Evolutionary conservation across 306 rosid genomes (phyloP), one percentile per base, ranked within the genome.

Genomic region (Cajanus cajan): DNA sequence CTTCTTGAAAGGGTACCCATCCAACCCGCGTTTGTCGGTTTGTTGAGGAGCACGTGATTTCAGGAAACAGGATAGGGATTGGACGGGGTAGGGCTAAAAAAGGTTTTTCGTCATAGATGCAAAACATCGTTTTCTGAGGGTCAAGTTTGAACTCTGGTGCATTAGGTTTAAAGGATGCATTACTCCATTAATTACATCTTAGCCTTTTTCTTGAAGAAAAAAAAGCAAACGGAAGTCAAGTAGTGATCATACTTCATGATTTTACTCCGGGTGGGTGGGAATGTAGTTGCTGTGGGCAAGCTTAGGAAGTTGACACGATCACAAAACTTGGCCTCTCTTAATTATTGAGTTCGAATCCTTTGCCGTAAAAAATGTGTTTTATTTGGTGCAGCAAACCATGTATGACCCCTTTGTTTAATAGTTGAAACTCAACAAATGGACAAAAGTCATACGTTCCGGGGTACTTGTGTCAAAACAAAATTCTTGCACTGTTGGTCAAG

Each of bases 1-100:
- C n/a, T 64, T 64, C 74, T 10, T 16, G 44, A 59, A 65, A 66
- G 64, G 48, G 71, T 22, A 7, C 67, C 55, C 45, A 41, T 67
- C 34, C 1, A 71, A 70, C 69, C 54, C 39, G 24, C 41, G 59
- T 64, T 77, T 78, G 73, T 78, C 70, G 44, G 61, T 67, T 45
- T 78, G 58, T 18, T 47, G 54, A 65, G 72, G 78, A 28, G 78
- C 82, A 73, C 68, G 52, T 84, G 77, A 54, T 54, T 72, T 76
- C 44, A 12, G 65, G 63, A 74, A 57, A 67, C 44, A 12, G 16
- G 71, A 70, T 63, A 51, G 55, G 10, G 68, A 84, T 63, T 71
- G 28, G 50, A 48, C 21, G 18, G 25, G 2, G 59, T n/a, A 16
- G 78, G 47, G 34, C 51, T 39, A 68, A 25, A 58, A 58, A 11